These are phyloP conservation scores for Paramecium primaurelia DNA, from an alignment of 73 alveolate species.

Conservation along the genomic window DNA sequence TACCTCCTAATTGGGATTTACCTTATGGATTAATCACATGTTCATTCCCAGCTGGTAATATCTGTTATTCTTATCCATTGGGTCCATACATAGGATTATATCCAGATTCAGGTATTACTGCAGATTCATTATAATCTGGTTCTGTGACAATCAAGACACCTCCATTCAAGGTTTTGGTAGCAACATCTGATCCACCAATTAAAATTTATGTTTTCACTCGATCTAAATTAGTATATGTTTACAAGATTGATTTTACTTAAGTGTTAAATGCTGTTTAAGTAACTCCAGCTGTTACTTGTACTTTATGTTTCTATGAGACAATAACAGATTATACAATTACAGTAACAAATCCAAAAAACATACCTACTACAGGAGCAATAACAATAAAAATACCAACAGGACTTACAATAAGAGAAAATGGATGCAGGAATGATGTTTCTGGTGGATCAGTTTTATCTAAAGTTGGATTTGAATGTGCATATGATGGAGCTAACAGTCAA, in stretches of 20 bases:
- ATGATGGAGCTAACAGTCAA: not conserved
- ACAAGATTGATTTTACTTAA: constrained; percentile 27
- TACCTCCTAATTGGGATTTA: constrained; percentile 26
- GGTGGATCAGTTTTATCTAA: constrained; percentile 21
- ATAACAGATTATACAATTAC: constrained; percentile 26
- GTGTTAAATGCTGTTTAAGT: not conserved
- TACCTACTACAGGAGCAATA: not conserved
- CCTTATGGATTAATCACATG: not conserved
- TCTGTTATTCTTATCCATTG: not conserved
- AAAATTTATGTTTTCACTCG: constrained; percentile 22
- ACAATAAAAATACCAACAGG: not conserved
- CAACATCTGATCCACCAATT: constrained; percentile 28
- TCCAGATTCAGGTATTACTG: not conserved
- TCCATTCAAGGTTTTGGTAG: not conserved
- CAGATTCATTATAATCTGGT: not conserved
- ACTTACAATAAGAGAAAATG: not conserved
- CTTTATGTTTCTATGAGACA: not conserved
- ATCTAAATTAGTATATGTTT: constrained; percentile 28
- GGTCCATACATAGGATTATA: not conserved
- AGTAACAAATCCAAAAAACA: not conserved
- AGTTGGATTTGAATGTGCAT: not conserved
- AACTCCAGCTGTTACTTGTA: constrained; percentile 8
- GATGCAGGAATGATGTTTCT: constrained; percentile 33
- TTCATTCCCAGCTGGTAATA: not conserved
- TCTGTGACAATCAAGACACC: constrained; percentile 18